Base-by-base conservation (phyloP, 768 basidiomycete genomes). In the Leccinum pellstonianum region DNA sequence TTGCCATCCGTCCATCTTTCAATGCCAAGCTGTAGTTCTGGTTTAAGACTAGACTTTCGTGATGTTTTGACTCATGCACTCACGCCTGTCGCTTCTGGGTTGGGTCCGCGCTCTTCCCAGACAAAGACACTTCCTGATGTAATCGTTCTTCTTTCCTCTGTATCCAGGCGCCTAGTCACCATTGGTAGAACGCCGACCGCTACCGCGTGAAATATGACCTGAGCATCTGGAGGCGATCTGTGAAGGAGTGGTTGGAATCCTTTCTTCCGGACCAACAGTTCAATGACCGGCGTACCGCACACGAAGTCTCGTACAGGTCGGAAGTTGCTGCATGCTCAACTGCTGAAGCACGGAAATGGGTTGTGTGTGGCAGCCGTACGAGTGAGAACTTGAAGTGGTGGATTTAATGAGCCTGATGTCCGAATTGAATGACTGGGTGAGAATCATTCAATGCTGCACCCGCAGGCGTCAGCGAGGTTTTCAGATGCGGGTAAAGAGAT, bases 1-100 rank as follows among this genome's bases (percentile, higher is more conserved):
- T 85, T 85, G 5, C 85, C 89, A 67, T 91, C 90, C 29, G 90
- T 91, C 90, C 90, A 91, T 56, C 90, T 81, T 68, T 91, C 88
- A 37, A 91, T 89, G 47, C 87, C 88, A 59, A 88, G 79, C 87
- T 89, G 14, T 19, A 53, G 31, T 1, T 41, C 25, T 29, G 10
- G 64, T 62, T 12, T 67, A 21, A 59, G 56, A 52, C 51, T 54
- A 2, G 25, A 21, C n/a, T 55, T 51, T 33, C 56, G 57, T 50
- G 19, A 46, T 33, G 55, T 58, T 51, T 55, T 38, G 57, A 50
- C 55, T 12, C 37, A 57, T 38, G 46, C 41, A 75, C 82, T 68
- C 68, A 90, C 86, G 60, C 87, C 87, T 51, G 83, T 84, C 29
- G 84, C 79, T 61, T 88, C 89, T 53, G 84, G 73, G 62, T 83